These are phyloP conservation scores for Russula brevipes DNA, from an alignment of 768 basidiomycete species.

Conservation along the genomic window DNA sequence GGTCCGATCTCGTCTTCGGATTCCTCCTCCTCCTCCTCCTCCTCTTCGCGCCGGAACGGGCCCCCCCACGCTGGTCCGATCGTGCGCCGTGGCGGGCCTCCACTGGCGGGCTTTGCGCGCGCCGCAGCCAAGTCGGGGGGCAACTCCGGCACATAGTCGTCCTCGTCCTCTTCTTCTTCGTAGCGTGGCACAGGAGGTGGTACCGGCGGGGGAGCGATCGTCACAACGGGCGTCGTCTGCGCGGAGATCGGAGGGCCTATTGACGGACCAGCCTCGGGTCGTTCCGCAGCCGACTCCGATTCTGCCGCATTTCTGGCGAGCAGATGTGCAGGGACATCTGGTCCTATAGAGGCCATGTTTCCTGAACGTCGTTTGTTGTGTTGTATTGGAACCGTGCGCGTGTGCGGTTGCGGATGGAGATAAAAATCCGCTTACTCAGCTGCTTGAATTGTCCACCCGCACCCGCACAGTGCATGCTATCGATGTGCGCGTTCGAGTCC, in stretches of 20 bases:
- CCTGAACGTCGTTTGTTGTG: no score
- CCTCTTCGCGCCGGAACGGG: slow-evolving; percentile 28
- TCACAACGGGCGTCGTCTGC: not conserved
- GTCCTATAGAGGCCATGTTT: slow-evolving; percentile 27
- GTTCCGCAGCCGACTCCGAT: not conserved
- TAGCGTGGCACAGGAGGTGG: slow-evolving; percentile 2
- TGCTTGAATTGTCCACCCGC: not conserved
- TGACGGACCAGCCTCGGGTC: slow-evolving; percentile 7
- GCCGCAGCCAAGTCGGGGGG: slow-evolving; percentile 63
- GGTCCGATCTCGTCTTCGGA: slow-evolving; percentile 82
- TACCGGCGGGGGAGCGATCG: slow-evolving; percentile 21
- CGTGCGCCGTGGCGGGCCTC: slow-evolving; percentile 33
- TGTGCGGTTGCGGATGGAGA: not conserved
- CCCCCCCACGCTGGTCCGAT: slow-evolving; percentile 57
- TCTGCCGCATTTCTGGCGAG: not conserved
- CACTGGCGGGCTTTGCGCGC: slow-evolving; percentile 33
- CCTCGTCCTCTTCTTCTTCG: slow-evolving; percentile 44
- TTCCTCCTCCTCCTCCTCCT: slow-evolving; percentile 54
- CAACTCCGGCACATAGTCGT: slow-evolving; percentile 67
- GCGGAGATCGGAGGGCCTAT: slow-evolving; percentile 25
- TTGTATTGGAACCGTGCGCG: no score
- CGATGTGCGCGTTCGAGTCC: not conserved
- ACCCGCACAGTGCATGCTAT: no score
- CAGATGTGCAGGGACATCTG: slow-evolving; percentile 28
- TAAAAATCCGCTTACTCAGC: slow-evolving; percentile 4